A percentile compares a stretch with the other conserved stretches of the same genome.
Conservation (phyloP, 495 filamentous ascomycete species). For the Aspergillus cristatus region DNA sequence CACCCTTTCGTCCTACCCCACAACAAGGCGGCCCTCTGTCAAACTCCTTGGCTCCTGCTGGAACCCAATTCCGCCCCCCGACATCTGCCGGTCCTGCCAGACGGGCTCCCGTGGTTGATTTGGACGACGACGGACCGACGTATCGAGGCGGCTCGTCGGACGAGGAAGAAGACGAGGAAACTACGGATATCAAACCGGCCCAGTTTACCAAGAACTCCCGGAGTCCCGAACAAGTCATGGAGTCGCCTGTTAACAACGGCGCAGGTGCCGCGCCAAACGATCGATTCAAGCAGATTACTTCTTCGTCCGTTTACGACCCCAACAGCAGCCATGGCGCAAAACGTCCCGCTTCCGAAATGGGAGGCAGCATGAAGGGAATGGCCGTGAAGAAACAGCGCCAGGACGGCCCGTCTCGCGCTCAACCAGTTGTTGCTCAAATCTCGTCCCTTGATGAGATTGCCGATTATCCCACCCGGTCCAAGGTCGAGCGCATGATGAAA, state of each 20-base stretch:
- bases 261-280: conserved; percentile 16
- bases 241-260: conserved; percentile 20
- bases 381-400: conserved; percentile 36
- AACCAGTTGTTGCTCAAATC: conserved; percentile 26
- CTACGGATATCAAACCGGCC: conserved; percentile 63
- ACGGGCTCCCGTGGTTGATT: conserved; percentile 31
- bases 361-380: conserved; percentile 30
- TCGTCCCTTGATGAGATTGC: conserved; percentile 45
- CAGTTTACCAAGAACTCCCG: conserved; percentile 41
- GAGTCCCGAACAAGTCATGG: conserved; percentile 29
- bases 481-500: conserved; percentile 46
- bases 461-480: conserved; percentile 41
- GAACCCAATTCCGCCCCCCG: conserved; percentile 61
- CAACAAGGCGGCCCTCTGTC: conserved; percentile 36
- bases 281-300: conserved; percentile 41
- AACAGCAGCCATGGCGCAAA: conserved; percentile 19
- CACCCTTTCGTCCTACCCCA: conserved; percentile 30
- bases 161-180: conserved; percentile 38
- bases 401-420: conserved; percentile 47
- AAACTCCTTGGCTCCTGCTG: conserved; percentile 64
- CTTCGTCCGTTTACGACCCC: conserved; percentile 39
- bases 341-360: conserved; percentile 39
- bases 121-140: conserved; percentile 49
- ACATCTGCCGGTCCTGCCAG: conserved; percentile 22
- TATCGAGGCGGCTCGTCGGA: conserved; percentile 50